Conservation (phyloP, 768 basidiomycete genomes). For the Sporobolomyces pararoseus region DNA sequence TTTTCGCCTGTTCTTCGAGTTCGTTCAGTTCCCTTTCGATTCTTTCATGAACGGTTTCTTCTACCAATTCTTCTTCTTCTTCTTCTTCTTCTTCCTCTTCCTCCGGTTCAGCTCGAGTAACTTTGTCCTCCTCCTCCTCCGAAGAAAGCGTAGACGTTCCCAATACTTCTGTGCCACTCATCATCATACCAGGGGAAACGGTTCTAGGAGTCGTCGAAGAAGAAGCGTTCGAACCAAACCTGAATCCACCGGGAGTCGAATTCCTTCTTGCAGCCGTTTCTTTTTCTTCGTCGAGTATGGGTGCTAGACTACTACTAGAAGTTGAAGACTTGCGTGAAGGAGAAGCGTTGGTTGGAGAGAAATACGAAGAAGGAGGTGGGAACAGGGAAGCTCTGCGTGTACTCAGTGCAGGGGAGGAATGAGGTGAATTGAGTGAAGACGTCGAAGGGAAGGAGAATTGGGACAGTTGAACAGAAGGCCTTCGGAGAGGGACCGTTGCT, state of each 20-base stretch:
- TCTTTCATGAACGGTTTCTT: slow-evolving; percentile 58
- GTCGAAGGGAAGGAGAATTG: background rate
- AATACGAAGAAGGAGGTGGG: background rate
- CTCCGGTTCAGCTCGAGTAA: background rate
- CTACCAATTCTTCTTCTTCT: slow-evolving; percentile 36
- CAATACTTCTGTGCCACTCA: too few relatives aligned
- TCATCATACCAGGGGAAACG: too few relatives aligned
- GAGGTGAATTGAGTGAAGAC: background rate
- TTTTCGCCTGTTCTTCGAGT: slow-evolving; percentile 59
- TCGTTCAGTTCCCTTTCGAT: slow-evolving; percentile 70
- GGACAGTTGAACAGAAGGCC: slow-evolving; percentile 10
- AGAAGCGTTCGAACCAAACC: background rate
- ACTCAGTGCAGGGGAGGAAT: background rate
- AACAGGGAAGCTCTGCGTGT: background rate
- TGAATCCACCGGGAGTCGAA: background rate
- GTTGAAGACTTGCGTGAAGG: background rate
- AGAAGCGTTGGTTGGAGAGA: background rate
- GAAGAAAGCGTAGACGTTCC: too few relatives aligned
- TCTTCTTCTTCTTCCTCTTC: background rate
- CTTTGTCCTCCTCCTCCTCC: background rate
- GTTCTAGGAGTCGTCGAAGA: too few relatives aligned
- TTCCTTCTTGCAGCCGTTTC: background rate
- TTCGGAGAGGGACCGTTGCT: slow-evolving; percentile 19
- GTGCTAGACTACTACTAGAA: background rate
- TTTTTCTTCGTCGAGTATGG: background rate